Percentiles rank a stretch among this genome's conserved stretches.
Evolutionary conservation across 2,329 filamentous ascomycete species (phyloP).

Genomic region (Acephala macrosclerotiorum): DNA sequence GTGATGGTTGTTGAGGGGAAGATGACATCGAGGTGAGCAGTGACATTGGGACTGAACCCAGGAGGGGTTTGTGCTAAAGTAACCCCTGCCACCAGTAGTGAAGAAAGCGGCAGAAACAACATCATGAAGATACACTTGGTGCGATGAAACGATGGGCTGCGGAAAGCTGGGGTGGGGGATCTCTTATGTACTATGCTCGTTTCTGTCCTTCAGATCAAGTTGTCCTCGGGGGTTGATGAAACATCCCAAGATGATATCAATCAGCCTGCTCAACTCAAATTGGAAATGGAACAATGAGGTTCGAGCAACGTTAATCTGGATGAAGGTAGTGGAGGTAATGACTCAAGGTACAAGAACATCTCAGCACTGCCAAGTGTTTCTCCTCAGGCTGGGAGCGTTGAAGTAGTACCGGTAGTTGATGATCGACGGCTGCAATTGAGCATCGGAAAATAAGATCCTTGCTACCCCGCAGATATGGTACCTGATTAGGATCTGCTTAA

Average conservation of each 20-base stretch:
- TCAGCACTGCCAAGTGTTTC: not conserved
- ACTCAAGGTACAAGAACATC: not conserved
- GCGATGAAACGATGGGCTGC: not conserved
- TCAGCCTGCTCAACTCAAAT: constrained; percentile 1
- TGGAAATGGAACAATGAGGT: not conserved
- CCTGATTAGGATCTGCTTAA: not conserved
- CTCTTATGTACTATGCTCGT: not conserved
- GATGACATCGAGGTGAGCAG: constrained; percentile 25
- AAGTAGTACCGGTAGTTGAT: not conserved
- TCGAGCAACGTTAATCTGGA: not conserved
- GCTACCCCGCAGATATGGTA: constrained; percentile 2
- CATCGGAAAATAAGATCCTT: not conserved
- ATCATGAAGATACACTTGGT: constrained; percentile 12
- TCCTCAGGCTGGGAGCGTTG: not conserved
- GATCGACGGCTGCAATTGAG: not conserved
- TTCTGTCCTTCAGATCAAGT: not conserved
- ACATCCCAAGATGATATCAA: not conserved
- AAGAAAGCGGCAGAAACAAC: constrained; percentile 16
- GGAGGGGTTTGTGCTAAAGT: constrained; percentile 25
- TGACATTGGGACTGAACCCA: constrained; percentile 24
- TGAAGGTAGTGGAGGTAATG: not conserved
- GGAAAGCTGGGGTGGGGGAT: not conserved
- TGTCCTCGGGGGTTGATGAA: not conserved
- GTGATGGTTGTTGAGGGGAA: constrained; percentile 23
- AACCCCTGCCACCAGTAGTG: constrained; percentile 7